A percentile compares a stretch with the other conserved stretches of the same genome.
Conservation (phyloP, 2,329 filamentous ascomycete genomes). For the Westerdykella sp. region DNA sequence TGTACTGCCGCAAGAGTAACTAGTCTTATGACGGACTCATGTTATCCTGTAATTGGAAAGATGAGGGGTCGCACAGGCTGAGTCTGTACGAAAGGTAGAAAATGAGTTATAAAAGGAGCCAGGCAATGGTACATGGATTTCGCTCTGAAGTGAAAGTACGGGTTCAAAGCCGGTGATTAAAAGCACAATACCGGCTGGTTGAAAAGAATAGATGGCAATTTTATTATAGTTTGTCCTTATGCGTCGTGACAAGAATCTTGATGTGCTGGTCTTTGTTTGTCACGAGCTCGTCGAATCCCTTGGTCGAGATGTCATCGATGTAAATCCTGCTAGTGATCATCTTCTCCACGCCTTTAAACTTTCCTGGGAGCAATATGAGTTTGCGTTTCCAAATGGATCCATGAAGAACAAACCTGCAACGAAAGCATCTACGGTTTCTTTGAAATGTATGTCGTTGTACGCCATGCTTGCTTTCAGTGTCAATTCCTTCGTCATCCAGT, state of each 20-base stretch:
- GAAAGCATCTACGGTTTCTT: slow-evolving; percentile 29
- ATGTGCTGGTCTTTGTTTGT: slow-evolving; percentile 31
- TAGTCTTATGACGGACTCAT: too few species aligned
- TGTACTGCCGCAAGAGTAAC: too few species aligned
- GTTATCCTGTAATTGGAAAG: too few species aligned
- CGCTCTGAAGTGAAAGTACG: too few species aligned
- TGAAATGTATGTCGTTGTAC: slow-evolving; percentile 29
- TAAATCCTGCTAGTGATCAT: slow-evolving; percentile 31
- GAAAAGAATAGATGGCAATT: too few species aligned
- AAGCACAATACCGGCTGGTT: too few species aligned
- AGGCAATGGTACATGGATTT: too few species aligned
- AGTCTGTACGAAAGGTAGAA: too few species aligned
- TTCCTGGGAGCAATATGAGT: slow-evolving; percentile 13
- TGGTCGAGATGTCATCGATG: slow-evolving; percentile 26
- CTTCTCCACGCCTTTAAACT: slow-evolving; percentile 25
- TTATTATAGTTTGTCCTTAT: slow-evolving; percentile 10
- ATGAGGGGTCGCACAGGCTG: too few species aligned
- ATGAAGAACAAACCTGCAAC: slow-evolving; percentile 16
- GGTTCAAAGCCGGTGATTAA: too few species aligned
- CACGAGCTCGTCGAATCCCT: slow-evolving; percentile 29
- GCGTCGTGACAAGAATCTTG: slow-evolving; percentile 33
- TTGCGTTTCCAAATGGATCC: not conserved
- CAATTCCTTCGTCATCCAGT: slow-evolving; percentile 27
- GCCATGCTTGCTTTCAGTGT: slow-evolving; percentile 24
- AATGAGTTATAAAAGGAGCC: too few species aligned